These are phyloP conservation scores for Orbilia brochopaga DNA, from an alignment of 2,329 filamentous ascomycete genomes.

Conservation along the genomic window DNA sequence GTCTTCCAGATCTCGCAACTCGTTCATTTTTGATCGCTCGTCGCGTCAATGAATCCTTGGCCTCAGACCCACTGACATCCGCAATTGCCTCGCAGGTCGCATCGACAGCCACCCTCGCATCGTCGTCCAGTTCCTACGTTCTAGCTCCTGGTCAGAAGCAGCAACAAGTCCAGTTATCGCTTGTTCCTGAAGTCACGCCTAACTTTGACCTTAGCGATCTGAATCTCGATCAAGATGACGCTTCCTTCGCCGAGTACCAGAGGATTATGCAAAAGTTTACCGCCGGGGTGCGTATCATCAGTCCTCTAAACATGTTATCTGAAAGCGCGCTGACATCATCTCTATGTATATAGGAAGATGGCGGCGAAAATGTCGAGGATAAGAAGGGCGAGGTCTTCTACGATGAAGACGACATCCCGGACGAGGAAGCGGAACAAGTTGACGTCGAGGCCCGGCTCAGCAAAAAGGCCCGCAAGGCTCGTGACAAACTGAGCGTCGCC, in stretches of 20 bases:
- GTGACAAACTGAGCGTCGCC: constrained; percentile 90
- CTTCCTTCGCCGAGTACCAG: constrained; percentile 82
- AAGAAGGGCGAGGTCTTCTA: constrained; percentile 82
- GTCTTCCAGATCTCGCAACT: constrained; percentile 7
- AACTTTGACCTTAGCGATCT: constrained; percentile 61
- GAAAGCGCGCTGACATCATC: constrained; percentile 10
- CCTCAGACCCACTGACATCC: constrained; percentile 53
- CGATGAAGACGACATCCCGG: constrained; percentile 82
- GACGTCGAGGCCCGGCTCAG: constrained; percentile 73
- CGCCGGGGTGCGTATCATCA: constrained; percentile 58
- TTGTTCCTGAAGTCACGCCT: constrained; percentile 59
- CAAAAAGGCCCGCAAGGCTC: constrained; percentile 91
- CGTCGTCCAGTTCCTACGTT: constrained; percentile 16
- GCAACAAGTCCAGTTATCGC: constrained; percentile 53
- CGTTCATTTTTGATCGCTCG: too few relatives aligned
- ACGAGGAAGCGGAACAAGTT: constrained; percentile 72
- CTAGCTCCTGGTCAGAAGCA: constrained; percentile 46
- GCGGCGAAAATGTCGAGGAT: constrained; percentile 67
- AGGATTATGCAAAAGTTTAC: constrained; percentile 82
- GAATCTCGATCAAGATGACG: constrained; percentile 70
- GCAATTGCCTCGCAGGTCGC: constrained; percentile 51
- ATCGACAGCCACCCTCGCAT: constrained; percentile 51
- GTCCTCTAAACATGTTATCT: background rate
- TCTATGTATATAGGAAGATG: constrained; percentile 62
- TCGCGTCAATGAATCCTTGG: constrained; percentile 46